Evolutionary conservation across 2,329 filamentous ascomycete genomes (phyloP).

Genomic region (Sporothrix euskadiensis): DNA sequence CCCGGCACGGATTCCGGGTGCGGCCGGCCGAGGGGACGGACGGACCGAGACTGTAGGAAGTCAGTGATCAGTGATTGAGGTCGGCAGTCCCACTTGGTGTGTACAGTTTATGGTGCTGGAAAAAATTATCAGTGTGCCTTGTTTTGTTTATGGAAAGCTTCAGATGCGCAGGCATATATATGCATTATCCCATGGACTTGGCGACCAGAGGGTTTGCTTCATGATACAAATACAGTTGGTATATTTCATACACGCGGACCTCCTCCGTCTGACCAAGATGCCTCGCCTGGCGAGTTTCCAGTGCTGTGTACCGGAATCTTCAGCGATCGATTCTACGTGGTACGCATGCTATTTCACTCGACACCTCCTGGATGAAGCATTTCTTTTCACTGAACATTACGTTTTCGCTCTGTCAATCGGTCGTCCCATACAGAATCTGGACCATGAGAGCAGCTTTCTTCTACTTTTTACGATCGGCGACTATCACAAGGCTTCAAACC

Average conservation of each 20-base stretch:
- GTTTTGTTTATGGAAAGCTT: background rate
- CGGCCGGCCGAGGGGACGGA: conserved; percentile 34
- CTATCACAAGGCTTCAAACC: conserved; percentile 2
- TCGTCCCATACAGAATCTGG: background rate
- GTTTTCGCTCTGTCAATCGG: background rate
- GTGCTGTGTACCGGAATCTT: too few relatives aligned
- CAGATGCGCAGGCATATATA: background rate
- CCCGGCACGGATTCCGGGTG: conserved; percentile 60
- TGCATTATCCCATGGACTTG: background rate
- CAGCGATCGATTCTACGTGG: background rate
- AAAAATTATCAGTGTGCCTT: background rate
- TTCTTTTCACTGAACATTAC: background rate
- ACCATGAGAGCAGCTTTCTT: background rate
- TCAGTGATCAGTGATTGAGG: background rate
- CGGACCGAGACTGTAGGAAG: conserved; percentile 30
- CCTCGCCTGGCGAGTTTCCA: too few relatives aligned
- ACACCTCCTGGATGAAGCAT: background rate
- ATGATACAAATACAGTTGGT: background rate
- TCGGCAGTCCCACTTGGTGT: background rate
- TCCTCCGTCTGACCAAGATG: too few relatives aligned
- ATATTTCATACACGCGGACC: background rate
- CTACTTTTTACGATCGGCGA: background rate
- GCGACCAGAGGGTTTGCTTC: background rate
- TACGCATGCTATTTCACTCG: background rate
- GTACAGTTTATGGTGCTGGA: background rate